Conservation (phyloP, 140 eudicot species). For the Ambrosia hybrid region DNA sequence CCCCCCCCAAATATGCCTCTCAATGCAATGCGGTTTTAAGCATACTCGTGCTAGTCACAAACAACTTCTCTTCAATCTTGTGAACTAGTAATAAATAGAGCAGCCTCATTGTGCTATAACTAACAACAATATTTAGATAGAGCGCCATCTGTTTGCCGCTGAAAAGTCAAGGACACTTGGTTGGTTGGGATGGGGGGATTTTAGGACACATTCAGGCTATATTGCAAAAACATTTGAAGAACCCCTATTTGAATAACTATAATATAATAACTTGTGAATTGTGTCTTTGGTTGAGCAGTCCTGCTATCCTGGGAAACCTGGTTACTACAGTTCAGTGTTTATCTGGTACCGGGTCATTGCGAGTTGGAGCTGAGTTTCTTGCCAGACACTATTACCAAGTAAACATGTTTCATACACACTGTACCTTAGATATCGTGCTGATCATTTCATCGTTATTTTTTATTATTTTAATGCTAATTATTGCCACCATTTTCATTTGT, state of each 20-base stretch:
- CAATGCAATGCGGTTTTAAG: too few species aligned
- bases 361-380: constrained; percentile 93
- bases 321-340: constrained; percentile 90
- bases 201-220: too few species aligned
- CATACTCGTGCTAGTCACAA: too few species aligned
- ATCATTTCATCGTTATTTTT: not conserved
- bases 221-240: not conserved
- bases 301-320: constrained; percentile 79
- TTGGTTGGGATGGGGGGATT: too few species aligned
- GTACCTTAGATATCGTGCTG: not conserved
- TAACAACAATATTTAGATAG: too few species aligned
- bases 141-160: too few species aligned
- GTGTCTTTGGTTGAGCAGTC: constrained; percentile 43
- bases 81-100: too few species aligned
- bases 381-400: constrained; percentile 82
- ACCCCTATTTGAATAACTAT: not conserved
- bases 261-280: constrained; percentile 7
- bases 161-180: too few species aligned
- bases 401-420: constrained; percentile 3
- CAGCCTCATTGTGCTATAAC: too few species aligned
- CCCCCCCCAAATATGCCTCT: too few species aligned
- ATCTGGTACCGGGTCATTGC: constrained; percentile 95
- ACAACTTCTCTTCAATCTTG: too few species aligned
- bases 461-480: constrained; percentile 3
- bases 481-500: constrained; percentile 6